Conservation (phyloP, 2,329 filamentous ascomycete species). For the Fusarium dlaminii region DNA sequence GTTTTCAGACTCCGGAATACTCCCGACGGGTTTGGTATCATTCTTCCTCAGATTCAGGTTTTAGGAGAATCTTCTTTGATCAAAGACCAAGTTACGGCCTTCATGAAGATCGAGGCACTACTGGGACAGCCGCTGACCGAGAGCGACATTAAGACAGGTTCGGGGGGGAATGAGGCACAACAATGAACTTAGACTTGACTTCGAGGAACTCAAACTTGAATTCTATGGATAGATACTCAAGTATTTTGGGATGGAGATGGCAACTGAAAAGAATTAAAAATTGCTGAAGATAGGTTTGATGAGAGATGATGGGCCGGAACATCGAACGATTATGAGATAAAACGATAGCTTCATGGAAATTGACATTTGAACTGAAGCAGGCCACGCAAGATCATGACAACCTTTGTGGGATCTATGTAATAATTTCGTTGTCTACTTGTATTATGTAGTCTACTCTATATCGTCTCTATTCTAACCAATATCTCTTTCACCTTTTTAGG, state of each 20-base stretch:
- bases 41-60: accelerated
- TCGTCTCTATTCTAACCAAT: accelerated
- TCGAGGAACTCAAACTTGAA: neutral
- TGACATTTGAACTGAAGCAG: neutral
- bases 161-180: too few species aligned
- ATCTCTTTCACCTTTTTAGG: neutral
- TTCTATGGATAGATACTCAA: neutral
- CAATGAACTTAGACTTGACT: neutral
- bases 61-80: neutral
- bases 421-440: too few species aligned
- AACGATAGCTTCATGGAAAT: neutral
- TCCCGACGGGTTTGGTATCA: accelerated
- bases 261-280: neutral
- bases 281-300: neutral
- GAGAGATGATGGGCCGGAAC: neutral
- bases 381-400: neutral
- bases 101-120: neutral
- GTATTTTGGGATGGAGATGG: neutral
- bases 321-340: neutral
- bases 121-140: neutral
- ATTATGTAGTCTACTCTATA: neutral
- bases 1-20: accelerated
- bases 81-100: neutral
- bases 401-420: too few species aligned
- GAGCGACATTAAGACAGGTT: neutral